Evolutionary conservation across 371 early-diverging fungal genomes (phyloP), one percentile per base, ranked within the genome.

Genomic region (Apophysomyces ossiformis): DNA sequence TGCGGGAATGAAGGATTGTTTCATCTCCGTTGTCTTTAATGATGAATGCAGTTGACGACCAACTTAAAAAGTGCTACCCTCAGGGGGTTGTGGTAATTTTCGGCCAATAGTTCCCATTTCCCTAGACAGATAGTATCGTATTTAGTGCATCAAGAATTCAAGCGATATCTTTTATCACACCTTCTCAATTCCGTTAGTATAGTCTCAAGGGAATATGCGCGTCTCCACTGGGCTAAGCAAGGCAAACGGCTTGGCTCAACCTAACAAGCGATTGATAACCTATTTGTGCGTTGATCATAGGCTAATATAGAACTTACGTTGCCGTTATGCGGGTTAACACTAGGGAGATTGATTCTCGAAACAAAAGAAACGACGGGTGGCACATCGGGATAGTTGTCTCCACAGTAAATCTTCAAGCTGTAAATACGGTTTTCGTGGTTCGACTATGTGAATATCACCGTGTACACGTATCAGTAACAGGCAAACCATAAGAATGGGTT

Each of bases 361-460:
- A 90, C 66, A 77, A 98, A 98, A 32, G 77, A 69, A 37, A 97
- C 90, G 7, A 61, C 60, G 4, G 99, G 99, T 18, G 97, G 89
- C 35, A 64, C 65, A 67, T 92, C 90, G 26, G 99, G 99, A 74
- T 98, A 98, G 16, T 90, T 70, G 2, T 85, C 81, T 56, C 93
- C 96, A 70, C 99, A 98, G 69, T 77, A 79, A 37, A 98, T 82
- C 70, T 83, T 86, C 56, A 98, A 83, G 67, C 88, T 86, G 82
- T 97, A 97, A 67, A 98, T 96, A 41, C 97, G 88, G 84, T 95
- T 96, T 76, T 97, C 96, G 70, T 95, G 96, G 35, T 91, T 90
- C 32, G 95, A 90, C 96, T 96, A 75, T 38, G 47, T 1, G 37
- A 12, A 36, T 7, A 36, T 11, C 12, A 18, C 18, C 58, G 11